These are phyloP conservation scores for Lactarius vividus DNA, from an alignment of 768 basidiomycete species.

Conservation along the genomic window DNA sequence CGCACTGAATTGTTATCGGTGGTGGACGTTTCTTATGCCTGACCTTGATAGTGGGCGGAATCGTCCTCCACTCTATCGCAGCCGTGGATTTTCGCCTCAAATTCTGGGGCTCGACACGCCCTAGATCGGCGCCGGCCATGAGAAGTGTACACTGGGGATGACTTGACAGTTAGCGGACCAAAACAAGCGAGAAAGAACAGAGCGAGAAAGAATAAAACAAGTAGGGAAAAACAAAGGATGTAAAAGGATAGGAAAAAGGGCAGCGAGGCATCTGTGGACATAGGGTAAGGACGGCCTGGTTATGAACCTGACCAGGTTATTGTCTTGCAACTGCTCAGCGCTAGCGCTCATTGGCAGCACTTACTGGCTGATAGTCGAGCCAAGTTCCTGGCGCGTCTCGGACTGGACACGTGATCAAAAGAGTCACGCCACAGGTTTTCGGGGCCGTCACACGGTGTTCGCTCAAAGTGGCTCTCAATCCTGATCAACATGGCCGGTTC, in stretches of 20 bases:
- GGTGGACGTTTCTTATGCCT: slow-evolving; percentile 29
- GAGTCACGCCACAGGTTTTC: background rate
- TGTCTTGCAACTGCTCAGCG: slow-evolving; percentile 13
- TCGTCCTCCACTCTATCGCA: slow-evolving; percentile 29
- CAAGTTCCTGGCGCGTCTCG: slow-evolving; percentile 21
- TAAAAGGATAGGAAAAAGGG: slow-evolving; percentile 10
- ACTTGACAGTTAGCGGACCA: slow-evolving; percentile 15
- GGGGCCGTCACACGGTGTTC: background rate
- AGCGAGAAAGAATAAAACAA: slow-evolving; percentile 2
- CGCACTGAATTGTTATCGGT: slow-evolving; percentile 25
- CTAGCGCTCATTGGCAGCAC: background rate
- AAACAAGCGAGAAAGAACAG: slow-evolving; percentile 9
- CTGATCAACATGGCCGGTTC: slow-evolving; percentile 1
- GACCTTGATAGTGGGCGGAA: slow-evolving; percentile 28
- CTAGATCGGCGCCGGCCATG: slow-evolving; percentile 16
- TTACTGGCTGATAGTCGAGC: background rate
- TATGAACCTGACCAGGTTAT: slow-evolving; percentile 24
- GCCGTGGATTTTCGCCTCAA: slow-evolving; percentile 20
- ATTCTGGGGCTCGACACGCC: slow-evolving; percentile 19
- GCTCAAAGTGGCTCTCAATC: background rate
- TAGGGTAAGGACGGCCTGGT: slow-evolving; percentile 13
- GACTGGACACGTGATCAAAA: slow-evolving; percentile 5
- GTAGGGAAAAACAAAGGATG: background rate
- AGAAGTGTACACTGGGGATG: background rate
- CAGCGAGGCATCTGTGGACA: slow-evolving; percentile 4